A percentile compares a stretch with the other conserved stretches of the same genome.
Conservation (phyloP, 2,329 filamentous ascomycete genomes). For the Botrytis tulipae region DNA sequence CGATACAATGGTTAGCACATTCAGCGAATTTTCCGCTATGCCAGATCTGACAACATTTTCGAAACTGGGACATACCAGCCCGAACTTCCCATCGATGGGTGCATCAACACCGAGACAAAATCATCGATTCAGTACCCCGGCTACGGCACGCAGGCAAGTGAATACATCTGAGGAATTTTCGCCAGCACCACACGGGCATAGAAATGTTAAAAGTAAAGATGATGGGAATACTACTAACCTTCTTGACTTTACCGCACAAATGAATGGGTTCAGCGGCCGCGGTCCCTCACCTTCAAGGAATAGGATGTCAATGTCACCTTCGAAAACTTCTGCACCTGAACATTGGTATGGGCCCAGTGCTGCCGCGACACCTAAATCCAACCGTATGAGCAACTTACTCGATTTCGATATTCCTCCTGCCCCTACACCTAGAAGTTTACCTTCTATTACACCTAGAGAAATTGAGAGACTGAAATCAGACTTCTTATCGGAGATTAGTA, state of each 20-base stretch:
- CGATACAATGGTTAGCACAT: slow-evolving; percentile 40
- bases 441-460: slow-evolving; percentile 86
- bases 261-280: slow-evolving; percentile 51
- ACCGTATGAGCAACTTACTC: slow-evolving; percentile 64
- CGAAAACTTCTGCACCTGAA: slow-evolving; percentile 37
- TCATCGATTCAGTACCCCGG: slow-evolving; percentile 34
- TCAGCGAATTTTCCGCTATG: slow-evolving; percentile 86
- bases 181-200: slow-evolving; percentile 43
- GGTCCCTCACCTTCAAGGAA: slow-evolving; percentile 51
- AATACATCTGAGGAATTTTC: slow-evolving; percentile 35
- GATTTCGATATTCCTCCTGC: slow-evolving; percentile 94
- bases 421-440: slow-evolving; percentile 87
- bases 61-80: slow-evolving; percentile 65
- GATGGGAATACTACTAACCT: slow-evolving; percentile 69
- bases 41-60: slow-evolving; percentile 85
- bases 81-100: slow-evolving; percentile 48
- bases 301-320: slow-evolving; percentile 49
- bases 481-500: slow-evolving; percentile 89
- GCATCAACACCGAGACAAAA: slow-evolving; percentile 39
- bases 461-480: slow-evolving; percentile 88
- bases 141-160: slow-evolving; percentile 32
- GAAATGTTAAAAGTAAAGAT: slow-evolving; percentile 31
- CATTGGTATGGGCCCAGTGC: slow-evolving; percentile 22
- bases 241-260: slow-evolving; percentile 83
- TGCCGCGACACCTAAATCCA: slow-evolving; percentile 32